Evolutionary conservation across 257 asterid genomes (phyloP).

Genomic region (Plantago major): DNA sequence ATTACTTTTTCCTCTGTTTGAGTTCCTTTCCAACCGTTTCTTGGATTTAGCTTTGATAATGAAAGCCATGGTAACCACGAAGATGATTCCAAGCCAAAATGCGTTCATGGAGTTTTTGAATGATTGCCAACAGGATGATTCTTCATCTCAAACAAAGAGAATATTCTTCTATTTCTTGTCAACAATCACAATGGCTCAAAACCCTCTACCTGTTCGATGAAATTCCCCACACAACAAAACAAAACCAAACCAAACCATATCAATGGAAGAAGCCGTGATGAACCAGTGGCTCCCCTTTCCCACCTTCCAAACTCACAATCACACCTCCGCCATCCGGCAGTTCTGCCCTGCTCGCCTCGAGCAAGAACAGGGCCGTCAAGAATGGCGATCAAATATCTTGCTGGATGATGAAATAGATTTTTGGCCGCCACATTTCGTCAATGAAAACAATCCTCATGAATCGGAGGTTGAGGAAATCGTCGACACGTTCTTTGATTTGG

Average conservation of each 20-base stretch:
- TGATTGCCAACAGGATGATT: constrained; percentile 15
- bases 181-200: constrained; percentile 4
- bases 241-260: neutral
- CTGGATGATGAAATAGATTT: constrained; percentile 20
- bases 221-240: neutral
- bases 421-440: constrained; percentile 17
- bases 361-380: constrained; percentile 27
- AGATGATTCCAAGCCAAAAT: constrained; percentile 7
- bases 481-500: constrained; percentile 47
- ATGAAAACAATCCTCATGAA: constrained; percentile 16
- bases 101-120: neutral
- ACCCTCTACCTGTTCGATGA: constrained; percentile 1
- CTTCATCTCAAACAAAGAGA: constrained; percentile 22
- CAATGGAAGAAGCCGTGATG: constrained; percentile 28
- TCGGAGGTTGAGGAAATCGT: constrained; percentile 39
- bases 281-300: constrained; percentile 22
- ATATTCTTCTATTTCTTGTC: constrained; percentile 25
- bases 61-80: constrained; percentile 21
- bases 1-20: neutral
- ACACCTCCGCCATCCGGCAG: constrained; percentile 45
- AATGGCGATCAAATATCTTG: constrained; percentile 7
- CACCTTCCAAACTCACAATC: constrained; percentile 21
- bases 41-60: constrained; percentile 17
- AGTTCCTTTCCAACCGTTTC: neutral
- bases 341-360: constrained; percentile 53